Conservation (phyloP, 1,284 basidiomycete genomes). For the Naganishia albida region DNA sequence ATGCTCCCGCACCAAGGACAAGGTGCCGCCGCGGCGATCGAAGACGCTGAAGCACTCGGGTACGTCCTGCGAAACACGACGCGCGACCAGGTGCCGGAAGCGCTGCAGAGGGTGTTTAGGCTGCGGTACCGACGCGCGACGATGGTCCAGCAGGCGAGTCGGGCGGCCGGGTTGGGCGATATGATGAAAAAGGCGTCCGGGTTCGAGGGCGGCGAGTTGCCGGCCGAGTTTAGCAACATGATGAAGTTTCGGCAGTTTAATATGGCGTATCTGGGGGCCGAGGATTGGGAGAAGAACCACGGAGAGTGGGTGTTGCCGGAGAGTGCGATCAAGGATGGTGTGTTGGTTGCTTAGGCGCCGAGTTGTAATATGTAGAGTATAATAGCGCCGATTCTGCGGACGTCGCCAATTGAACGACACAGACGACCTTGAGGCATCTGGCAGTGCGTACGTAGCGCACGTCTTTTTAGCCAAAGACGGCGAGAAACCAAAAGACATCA, state of each 20-base stretch:
- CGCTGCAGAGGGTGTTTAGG: slow-evolving; percentile 37
- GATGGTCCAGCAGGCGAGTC: slow-evolving; percentile 40
- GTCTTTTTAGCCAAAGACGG: too few species aligned
- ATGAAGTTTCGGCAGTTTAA: slow-evolving; percentile 38
- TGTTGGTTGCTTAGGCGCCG: slow-evolving; percentile 6
- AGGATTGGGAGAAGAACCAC: slow-evolving; percentile 40
- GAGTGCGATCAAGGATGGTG: slow-evolving; percentile 16
- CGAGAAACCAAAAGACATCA: too few species aligned
- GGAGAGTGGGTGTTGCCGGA: slow-evolving; percentile 30
- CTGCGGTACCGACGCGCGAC: slow-evolving; percentile 41
- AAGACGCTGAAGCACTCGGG: slow-evolving; percentile 42
- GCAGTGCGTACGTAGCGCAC: too few species aligned
- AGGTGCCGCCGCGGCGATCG: slow-evolving; percentile 41
- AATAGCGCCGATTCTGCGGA: neutral
- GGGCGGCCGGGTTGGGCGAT: slow-evolving; percentile 32
- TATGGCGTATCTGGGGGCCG: slow-evolving; percentile 42
- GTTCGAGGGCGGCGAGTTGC: slow-evolving; percentile 24
- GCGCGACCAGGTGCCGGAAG: slow-evolving; percentile 30
- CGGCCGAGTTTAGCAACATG: slow-evolving; percentile 34
- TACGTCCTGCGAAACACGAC: slow-evolving; percentile 33
- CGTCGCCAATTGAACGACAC: too few species aligned
- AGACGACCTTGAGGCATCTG: too few species aligned
- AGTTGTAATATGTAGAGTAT: neutral
- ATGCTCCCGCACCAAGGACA: slow-evolving; percentile 44
- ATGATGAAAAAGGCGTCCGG: slow-evolving; percentile 38